Evolutionary conservation across 768 basidiomycete species (phyloP), one percentile per base, ranked within the genome.

Genomic region (Trametes punicea): DNA sequence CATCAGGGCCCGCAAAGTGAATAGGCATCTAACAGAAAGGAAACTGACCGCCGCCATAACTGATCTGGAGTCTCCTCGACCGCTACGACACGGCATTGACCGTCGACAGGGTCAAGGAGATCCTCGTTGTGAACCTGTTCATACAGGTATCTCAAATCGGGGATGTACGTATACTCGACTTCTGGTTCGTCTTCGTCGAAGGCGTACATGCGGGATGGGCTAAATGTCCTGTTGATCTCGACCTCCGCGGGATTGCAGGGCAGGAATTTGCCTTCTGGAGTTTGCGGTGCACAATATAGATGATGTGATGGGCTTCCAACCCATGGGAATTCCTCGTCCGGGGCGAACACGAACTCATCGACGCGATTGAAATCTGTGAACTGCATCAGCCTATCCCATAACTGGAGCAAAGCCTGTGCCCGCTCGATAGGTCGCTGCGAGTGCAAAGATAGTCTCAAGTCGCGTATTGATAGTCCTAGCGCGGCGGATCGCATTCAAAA

Each of bases 371-470:
- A 46, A 27, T 46, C 34, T 1, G 30, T n/a, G 34, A 46, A 54
- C 25, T 38, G 25, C 34, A 38, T 36, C 23, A 54, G 15, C 34
- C n/a, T 36, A 11, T 54, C 52, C 52, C 52, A 54, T 0, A 54
- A 9, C 11, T 36, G 44, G 31, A 54, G 30, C 6, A 46, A n/a
- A 2, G 52, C 26, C 4, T 25, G 34, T 11, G 44, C 44, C 2
- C 52, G 42, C 11, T 46, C 36, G 3, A 54, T 46, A 6, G 52
- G 52, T 2, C 11, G 16, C 1, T n/a, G 25, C 26, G 44, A 36
- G 1, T 39, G 7, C 25, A 54, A 18, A 2, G 31, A 9, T 10
- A 7, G 20, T 23, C 38, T 8, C 3, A 53, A 18, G 3, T 26
- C n/a, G 16, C 15, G 15, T 2, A 38, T 10, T 6, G 30, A 8